Base-by-base conservation (phyloP, 164 flowering plant genomes). In the Kalanchoe fedtschenkoi region DNA sequence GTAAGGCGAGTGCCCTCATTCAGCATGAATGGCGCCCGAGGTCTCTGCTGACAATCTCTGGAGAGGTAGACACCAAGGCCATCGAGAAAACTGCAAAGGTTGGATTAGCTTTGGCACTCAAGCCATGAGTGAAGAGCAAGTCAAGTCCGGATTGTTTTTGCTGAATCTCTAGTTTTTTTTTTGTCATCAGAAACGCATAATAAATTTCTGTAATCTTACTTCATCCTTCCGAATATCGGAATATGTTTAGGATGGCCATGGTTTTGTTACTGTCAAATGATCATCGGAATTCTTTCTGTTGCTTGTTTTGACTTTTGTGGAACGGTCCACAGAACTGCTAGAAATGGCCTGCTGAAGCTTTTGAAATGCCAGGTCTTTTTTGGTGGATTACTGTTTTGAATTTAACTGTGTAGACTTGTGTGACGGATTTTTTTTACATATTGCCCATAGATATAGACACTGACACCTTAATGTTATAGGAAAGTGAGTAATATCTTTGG, bases 21-120 rank as follows among this genome's bases (percentile, higher is more conserved):
- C 88, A 83, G 73, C 85, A 83, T 8, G 78, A 79, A 72, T 81
- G 85, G 84, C 77, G 85, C 35, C 86, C 86, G 41, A 78, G 62
- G 68, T 83, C 88, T 7, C 64, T 78, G 22, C 61, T 83, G 73
- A 83, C 88, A 58, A 19, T 83, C 54, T 80, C 82, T 6, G 87
- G 84, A 8, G 84, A 83, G 71, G 83, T 83, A 15, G 84, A 80
- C 75, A 70, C 86, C 58, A 77, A 63, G 65, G 70, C 83, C 42
- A 71, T 80, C 17, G 84, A 81, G 62, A 84, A 82, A 72, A 78
- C 71, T 29, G 81, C 89, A 4, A 84, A 80, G 71, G 61, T 84
- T 62, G 89, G 89, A 1, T 46, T 84, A 11, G 82, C 86, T 19
- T 60, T 84, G 65, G 80, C 77, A 53, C 77, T 84, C 41, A 84